phyloP scores from a whole-genome alignment of 768 basidiomycete species.

The Mycena galopus region DNA sequence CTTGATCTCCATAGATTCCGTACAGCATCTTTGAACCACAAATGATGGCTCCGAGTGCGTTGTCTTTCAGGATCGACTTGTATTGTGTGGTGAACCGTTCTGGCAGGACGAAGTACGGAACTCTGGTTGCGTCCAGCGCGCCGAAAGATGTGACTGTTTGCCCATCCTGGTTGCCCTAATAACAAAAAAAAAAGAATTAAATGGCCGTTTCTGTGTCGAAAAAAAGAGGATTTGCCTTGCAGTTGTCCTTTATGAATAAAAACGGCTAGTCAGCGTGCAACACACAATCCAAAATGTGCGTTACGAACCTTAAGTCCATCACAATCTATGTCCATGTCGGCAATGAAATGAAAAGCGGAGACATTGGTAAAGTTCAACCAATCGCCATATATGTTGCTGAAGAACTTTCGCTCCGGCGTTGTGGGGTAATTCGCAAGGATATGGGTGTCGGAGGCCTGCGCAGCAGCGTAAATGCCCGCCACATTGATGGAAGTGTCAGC shows the following conservation, averaged over 20 bases:
- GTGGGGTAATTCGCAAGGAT: constrained; percentile 35
- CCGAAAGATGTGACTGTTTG: constrained; percentile 42
- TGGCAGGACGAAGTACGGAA: constrained; percentile 43
- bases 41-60: constrained; percentile 43
- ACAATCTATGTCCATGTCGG: constrained; percentile 45
- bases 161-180: constrained; percentile 39
- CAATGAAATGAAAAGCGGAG: constrained; percentile 40
- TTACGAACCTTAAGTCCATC: constrained; percentile 40
- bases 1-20: constrained; percentile 43
- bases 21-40: constrained; percentile 45
- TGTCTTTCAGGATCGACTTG: constrained; percentile 27
- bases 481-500: constrained; percentile 40
- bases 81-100: constrained; percentile 34
- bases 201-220: background rate
- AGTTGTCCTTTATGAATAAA: constrained; percentile 24
- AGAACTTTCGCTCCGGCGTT: constrained; percentile 15
- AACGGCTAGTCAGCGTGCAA: background rate
- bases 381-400: constrained; percentile 37
- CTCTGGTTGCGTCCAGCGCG: constrained; percentile 39
- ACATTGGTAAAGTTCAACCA: constrained; percentile 33
- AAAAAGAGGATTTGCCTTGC: constrained; percentile 8
- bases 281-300: no score
- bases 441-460: constrained; percentile 30
- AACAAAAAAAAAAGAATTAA: background rate
- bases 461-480: constrained; percentile 36